A percentile compares a stretch with the other conserved stretches of the same genome.
These are phyloP conservation scores for Citrus unshiu DNA, from an alignment of 345 rosid species.

Conservation along the genomic window DNA sequence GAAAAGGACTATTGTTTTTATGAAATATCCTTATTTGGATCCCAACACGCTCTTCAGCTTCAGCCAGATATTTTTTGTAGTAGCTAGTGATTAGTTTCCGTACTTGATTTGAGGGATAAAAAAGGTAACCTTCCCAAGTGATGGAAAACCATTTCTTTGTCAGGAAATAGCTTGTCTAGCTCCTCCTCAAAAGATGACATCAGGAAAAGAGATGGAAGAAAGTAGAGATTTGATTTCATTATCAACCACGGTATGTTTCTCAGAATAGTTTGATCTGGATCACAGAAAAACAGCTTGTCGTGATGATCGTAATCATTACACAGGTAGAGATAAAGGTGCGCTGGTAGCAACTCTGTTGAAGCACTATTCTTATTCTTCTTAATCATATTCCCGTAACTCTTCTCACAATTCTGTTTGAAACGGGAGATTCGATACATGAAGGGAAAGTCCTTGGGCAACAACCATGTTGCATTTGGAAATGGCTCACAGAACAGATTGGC, in stretches of 20 bases:
- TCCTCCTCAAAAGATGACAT: constrained; percentile 6
- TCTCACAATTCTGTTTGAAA: not conserved
- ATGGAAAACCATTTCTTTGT: constrained; percentile 19
- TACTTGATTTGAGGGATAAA: constrained; percentile 9
- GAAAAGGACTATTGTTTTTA: not conserved
- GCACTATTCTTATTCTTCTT: not conserved
- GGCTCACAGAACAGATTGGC: constrained; percentile 11
- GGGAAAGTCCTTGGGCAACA: constrained; percentile 2
- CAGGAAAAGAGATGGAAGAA: constrained; percentile 8
- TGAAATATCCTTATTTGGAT: constrained; percentile 6
- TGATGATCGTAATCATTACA: constrained; percentile 12
- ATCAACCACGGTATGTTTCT: constrained; percentile 13
- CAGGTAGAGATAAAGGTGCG: not conserved
- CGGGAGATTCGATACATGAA: not conserved
- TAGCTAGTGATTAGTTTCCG: constrained; percentile 1
- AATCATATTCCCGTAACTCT: not conserved
- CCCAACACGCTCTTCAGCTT: constrained; percentile 6
- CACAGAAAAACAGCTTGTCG: constrained; percentile 14
- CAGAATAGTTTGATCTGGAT: constrained; percentile 9
- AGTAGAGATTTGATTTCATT: constrained; percentile 13
- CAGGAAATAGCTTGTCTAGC: constrained; percentile 7
- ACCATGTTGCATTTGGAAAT: constrained; percentile 10
- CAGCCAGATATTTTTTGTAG: constrained; percentile 8
- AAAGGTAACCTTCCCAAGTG: constrained; percentile 17
- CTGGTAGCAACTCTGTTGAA: constrained; percentile 5